Conservation (phyloP, 768 basidiomycete genomes). For the Kwoniella newhampshirensis region DNA sequence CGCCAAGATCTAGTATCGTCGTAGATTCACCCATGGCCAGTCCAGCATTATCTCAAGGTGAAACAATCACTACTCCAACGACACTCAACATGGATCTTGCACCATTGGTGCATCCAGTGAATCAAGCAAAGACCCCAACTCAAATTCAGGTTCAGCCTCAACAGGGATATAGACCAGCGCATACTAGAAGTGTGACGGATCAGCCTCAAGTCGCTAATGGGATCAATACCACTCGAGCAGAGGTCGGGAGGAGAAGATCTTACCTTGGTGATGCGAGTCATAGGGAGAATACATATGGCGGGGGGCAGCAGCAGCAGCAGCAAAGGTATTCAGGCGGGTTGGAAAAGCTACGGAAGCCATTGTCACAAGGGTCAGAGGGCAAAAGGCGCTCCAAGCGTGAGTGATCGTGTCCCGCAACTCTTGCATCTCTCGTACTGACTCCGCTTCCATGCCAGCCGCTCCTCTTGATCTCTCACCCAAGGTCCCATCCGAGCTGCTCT, state of each 20-base stretch:
- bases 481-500: conserved; percentile 26
- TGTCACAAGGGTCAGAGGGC: conserved; percentile 11
- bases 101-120: neutral
- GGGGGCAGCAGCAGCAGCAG: neutral
- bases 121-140: neutral
- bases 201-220: conserved; percentile 7
- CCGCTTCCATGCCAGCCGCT: conserved; percentile 19
- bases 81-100: conserved; percentile 9
- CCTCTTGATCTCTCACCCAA: conserved; percentile 38
- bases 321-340: conserved; percentile 16
- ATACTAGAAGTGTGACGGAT: conserved; percentile 9
- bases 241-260: conserved; percentile 22
- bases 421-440: neutral
- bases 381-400: conserved; percentile 43
- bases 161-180: conserved; percentile 7
- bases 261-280: conserved; percentile 35
- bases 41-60: conserved; percentile 24
- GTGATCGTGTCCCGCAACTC: conserved; percentile 5
- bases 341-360: conserved; percentile 12
- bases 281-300: conserved; percentile 14
- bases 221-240: conserved; percentile 14
- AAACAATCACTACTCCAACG: conserved; percentile 21
- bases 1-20: conserved; percentile 29
- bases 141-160: neutral
- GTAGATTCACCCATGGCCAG: conserved; percentile 19